Evolutionary conservation across 257 asterid species (phyloP), one percentile per base, ranked within the genome.

Genomic region (Ophiorrhiza pumila): DNA sequence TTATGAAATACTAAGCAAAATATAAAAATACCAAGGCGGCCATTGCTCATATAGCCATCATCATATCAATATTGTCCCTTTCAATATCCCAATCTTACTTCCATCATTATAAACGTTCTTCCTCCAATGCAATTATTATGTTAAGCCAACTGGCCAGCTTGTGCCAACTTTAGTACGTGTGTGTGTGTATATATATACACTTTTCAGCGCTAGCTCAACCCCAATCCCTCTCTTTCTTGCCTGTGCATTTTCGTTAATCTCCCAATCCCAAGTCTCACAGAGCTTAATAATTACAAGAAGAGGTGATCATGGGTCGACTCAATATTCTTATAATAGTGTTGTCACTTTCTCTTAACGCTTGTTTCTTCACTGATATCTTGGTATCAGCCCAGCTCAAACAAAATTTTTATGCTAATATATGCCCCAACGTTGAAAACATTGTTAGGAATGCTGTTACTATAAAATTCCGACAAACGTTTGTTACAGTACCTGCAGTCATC

Each of bases 401-500:
- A 17, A 90, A 86, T 42, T 88, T 72, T 79, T 92, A 92, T 72
- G 72, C 85, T 1, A 80, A 74, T 37, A 71, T 46, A 27, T 92
- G 98, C 57, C 98, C 96, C 20, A 77, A 87, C 76, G 96, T 88
- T 6, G 98, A 92, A 77, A 85, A 7, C 55, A 83, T 90, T 45
- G 98, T 92, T 14, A 74, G 78, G 27, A 75, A 52, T 22, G 94
- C 84, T 39, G 94, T 92, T 15, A 45, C 76, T 2, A 65, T n/a
- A 4, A 92, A 92, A 68, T 82, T 92, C 76, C 37, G 47, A 3
- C 96, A 90, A 55, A 92, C 98, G 0, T 86, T 88, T 74, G 84
- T 84, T 4, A 92, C 98, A 0, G 89, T 83, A 25, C 96, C 96
- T 1, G 93, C 90, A 0, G 58, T 71, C 8, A 80, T 92, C 68